phyloP scores from a whole-genome alignment of 352 stramenopile genomes.

The Pythium phragmitis region DNA sequence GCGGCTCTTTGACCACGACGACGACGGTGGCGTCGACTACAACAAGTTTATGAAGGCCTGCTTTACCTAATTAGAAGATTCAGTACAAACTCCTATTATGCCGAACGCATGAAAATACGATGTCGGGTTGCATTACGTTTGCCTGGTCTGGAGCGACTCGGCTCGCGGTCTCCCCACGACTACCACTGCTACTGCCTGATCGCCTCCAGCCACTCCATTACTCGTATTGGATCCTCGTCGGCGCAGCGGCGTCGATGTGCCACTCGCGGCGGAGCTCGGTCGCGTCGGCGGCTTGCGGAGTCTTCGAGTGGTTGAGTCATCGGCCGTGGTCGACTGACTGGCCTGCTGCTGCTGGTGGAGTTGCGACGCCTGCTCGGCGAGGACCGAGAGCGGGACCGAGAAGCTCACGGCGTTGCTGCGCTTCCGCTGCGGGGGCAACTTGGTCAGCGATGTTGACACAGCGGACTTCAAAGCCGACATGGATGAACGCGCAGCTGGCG shows the following conservation, averaged over 20 bases:
- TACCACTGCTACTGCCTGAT: no score
- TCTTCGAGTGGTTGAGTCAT: not conserved
- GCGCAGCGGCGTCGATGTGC: not conserved
- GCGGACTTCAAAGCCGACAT: not conserved
- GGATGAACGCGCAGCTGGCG: not conserved
- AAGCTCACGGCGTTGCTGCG: slow-evolving; percentile 27
- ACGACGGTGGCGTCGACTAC: slow-evolving; percentile 67
- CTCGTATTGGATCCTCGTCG: slow-evolving; percentile 1
- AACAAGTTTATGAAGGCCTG: slow-evolving; percentile 73
- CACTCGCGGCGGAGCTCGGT: not conserved
- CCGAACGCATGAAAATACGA: not conserved
- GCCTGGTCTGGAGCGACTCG: not conserved
- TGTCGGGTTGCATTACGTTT: not conserved
- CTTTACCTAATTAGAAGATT: slow-evolving; percentile 29
- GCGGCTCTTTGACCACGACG: slow-evolving; percentile 58
- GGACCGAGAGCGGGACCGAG: not conserved
- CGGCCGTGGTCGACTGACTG: not conserved
- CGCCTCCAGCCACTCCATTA: no score
- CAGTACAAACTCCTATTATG: no score
- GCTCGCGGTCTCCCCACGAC: not conserved
- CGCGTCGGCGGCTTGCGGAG: not conserved
- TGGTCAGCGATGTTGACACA: not conserved
- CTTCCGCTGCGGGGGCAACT: slow-evolving; percentile 8
- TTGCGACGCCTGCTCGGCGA: not conserved
- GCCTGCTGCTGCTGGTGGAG: slow-evolving; percentile 1